phyloP scores from a whole-genome alignment of 2,329 filamentous ascomycete genomes.

The Pyricularia pennisetigena region DNA sequence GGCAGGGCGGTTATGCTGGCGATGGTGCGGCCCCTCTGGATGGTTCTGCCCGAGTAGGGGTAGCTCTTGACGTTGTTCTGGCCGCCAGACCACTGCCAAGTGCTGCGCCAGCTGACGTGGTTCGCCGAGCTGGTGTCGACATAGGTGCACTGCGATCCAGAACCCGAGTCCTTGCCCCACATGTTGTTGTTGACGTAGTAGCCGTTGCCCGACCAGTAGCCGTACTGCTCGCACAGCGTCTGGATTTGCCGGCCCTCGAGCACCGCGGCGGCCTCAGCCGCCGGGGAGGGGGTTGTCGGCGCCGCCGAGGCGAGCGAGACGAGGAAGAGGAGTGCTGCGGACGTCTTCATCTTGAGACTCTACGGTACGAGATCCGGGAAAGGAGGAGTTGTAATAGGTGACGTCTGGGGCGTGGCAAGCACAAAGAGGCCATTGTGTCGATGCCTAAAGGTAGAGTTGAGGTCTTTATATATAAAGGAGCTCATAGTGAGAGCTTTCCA shows the following conservation, averaged over 20 bases:
- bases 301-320: conserved; percentile 2
- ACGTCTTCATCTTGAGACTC: not conserved
- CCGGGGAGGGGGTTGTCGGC: not conserved
- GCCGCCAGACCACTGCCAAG: conserved; percentile 32
- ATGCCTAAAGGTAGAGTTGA: not conserved
- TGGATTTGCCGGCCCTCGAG: conserved; percentile 1
- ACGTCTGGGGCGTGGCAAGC: not conserved
- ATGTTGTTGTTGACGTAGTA: conserved; percentile 40
- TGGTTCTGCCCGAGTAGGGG: conserved; percentile 28
- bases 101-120: conserved; percentile 29
- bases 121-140: conserved; percentile 22
- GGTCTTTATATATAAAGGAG: not conserved
- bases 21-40: conserved; percentile 18
- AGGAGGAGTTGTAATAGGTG: not conserved
- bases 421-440: not conserved
- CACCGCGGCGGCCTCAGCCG: not conserved
- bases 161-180: conserved; percentile 29
- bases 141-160: conserved; percentile 32
- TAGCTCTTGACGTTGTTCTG: conserved; percentile 32
- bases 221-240: conserved; percentile 18
- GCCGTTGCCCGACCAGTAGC: conserved; percentile 18
- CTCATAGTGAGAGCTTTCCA: not conserved
- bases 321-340: not conserved
- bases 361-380: not conserved
- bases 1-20: conserved; percentile 21